Percentiles rank a stretch among this genome's conserved stretches.
Conservation (phyloP, 306 rosid species). For the Glycyrrhiza uralensis region DNA sequence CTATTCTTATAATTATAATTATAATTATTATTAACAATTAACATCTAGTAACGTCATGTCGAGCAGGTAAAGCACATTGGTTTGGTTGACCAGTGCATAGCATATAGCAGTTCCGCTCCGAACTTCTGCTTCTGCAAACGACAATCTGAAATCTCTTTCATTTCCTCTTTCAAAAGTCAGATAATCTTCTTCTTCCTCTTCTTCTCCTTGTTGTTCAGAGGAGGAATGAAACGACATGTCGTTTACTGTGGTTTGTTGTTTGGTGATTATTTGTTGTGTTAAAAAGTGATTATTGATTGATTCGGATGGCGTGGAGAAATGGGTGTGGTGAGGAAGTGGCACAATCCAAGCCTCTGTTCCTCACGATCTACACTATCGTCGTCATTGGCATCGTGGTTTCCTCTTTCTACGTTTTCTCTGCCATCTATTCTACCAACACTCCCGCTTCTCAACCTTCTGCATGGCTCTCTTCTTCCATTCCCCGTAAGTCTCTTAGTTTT, state of each 20-base stretch:
- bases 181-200: no score
- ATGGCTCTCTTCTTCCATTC: slow-evolving; percentile 43
- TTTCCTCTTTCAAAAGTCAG: not conserved
- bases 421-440: slow-evolving; percentile 51
- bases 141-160: not conserved
- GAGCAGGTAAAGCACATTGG: not conserved
- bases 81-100: slow-evolving; percentile 9
- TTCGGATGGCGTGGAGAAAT: slow-evolving; percentile 42
- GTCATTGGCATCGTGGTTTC: slow-evolving; percentile 59
- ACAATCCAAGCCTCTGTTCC: slow-evolving; percentile 56
- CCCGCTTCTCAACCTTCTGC: slow-evolving; percentile 30
- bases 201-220: not conserved
- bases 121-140: not conserved
- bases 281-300: not conserved
- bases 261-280: not conserved
- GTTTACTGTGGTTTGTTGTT: not conserved
- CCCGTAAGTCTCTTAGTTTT: slow-evolving; percentile 32
- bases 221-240: not conserved
- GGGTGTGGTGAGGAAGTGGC: slow-evolving; percentile 45
- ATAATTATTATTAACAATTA: not conserved
- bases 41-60: not conserved
- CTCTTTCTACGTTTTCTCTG: slow-evolving; percentile 63
- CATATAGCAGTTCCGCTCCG: not conserved
- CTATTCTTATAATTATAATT: no score
- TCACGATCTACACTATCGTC: slow-evolving; percentile 59